Evolutionary conservation across 2,329 filamentous ascomycete genomes (phyloP), one percentile per base, ranked within the genome.

Genomic region (Penicillium sp.): DNA sequence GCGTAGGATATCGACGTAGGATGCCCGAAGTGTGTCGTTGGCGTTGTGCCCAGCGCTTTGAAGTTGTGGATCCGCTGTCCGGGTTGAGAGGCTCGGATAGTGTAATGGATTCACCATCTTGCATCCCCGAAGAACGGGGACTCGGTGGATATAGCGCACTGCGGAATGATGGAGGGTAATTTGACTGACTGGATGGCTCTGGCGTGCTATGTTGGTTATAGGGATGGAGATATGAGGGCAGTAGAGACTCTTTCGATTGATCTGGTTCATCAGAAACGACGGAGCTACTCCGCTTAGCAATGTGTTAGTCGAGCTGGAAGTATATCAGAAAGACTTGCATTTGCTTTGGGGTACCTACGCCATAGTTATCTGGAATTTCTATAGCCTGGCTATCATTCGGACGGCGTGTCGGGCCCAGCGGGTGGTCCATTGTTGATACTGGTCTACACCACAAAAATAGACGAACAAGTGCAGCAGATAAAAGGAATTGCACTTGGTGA

Each of bases 1-100:
- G 45, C 6, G 51, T 53, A 6, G 51, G 49, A 16, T 53, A 53
- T 24, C 51, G 45, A 13, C 51, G 49, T 7, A 51, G 38, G 16
- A 41, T 44, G 13, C 40, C 41, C 8, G 40, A 39, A 22, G 29
- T 23, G 2, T 40, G 18, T 14, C 7, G 24, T 16, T 50, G 47
- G 10, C 47, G 40, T 24, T 43, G 37, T 11, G 40, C 40, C 47
- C 47, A 50, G 24, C 44, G 44, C 23, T 47, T 50, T 3, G 47
- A 50, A 20, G 29, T 41, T 9, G 44, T 50, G 13, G 47, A 47
- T 1, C 27, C 40, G 1, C 44, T 32, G 22, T 50, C 47, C 6
- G 11, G 29, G 16, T 43, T 47, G 4, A 27, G 22, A 11, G 29
- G 31, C 14, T 43, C 47, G 10, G 43, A 36, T 22, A 23, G 34